Evolutionary conservation across 2,329 filamentous ascomycete species (phyloP).

Genomic region (Colletotrichum camelliae): DNA sequence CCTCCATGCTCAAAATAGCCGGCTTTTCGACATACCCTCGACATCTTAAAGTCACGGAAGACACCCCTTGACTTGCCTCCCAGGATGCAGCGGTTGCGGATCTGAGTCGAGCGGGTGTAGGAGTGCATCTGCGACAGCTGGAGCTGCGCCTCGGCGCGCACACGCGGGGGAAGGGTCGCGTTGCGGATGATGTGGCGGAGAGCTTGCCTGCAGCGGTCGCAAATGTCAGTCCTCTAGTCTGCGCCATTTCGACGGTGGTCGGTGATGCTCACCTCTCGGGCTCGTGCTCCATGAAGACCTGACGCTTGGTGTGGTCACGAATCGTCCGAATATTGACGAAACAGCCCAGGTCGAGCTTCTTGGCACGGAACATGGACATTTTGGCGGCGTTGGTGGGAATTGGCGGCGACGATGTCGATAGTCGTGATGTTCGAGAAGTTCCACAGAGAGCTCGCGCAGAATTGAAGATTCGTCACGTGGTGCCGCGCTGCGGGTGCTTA

Average conservation of each 20-base stretch:
- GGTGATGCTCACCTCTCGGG: slow-evolving; percentile 73
- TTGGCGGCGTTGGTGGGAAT: slow-evolving; percentile 35
- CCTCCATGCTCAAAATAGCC: not conserved
- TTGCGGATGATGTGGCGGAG: slow-evolving; percentile 94
- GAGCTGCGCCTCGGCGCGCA: slow-evolving; percentile 90
- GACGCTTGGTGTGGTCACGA: slow-evolving; percentile 95
- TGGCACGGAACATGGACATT: slow-evolving; percentile 87
- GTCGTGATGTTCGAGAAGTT: not conserved
- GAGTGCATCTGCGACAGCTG: slow-evolving; percentile 94
- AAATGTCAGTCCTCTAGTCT: not conserved
- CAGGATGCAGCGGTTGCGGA: slow-evolving; percentile 90
- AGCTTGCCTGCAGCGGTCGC: slow-evolving; percentile 72
- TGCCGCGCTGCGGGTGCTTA: not conserved
- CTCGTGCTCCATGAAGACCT: slow-evolving; percentile 86
- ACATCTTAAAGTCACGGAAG: slow-evolving; percentile 91
- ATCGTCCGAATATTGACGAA: slow-evolving; percentile 87
- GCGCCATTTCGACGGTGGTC: not conserved
- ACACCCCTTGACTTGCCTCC: slow-evolving; percentile 91
- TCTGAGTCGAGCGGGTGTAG: slow-evolving; percentile 93
- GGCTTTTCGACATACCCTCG: slow-evolving; percentile 69
- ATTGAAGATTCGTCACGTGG: not conserved
- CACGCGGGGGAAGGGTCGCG: slow-evolving; percentile 79
- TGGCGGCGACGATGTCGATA: not conserved
- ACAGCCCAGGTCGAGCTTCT: slow-evolving; percentile 87
- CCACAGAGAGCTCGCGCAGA: not conserved